Base-by-base conservation (phyloP, 805 yeast species). In the Isabelozyma heimii region DNA sequence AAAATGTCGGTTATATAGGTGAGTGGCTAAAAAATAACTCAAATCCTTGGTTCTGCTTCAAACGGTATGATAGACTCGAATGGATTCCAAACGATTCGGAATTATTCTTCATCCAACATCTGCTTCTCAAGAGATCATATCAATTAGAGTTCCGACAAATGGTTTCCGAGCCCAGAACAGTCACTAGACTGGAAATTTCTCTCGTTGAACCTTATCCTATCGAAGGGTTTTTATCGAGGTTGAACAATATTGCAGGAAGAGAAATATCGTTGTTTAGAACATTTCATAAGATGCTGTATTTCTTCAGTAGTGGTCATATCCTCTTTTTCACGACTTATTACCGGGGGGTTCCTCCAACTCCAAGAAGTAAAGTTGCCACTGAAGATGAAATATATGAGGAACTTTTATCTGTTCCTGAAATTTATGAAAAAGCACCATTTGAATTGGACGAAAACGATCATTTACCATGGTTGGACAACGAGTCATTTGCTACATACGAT, bases 181-280 rank as follows among this genome's bases (percentile, higher is more conserved):
- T 72, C 1, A 37, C 24, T 1, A 35, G 8, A 10, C 43, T 47
- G 10, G 47, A 42, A 5, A 15, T 14, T 1, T 8, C 33, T 2
- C 16, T 51, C 9, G 37, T 20, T 45, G 96, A 87, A 59, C 97
- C 97, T 0, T 46, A 68, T 0, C 84, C 96, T 0, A 64, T 90
- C 8, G 98, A 92, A 67, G 98, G 98, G 0, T 91, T 87, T 61
- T 63, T 91, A 16, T 69, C 80, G 2, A 75, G 84, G 44, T 61
- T 85, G 28, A 76, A 84, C 0, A 75, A 81, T 41, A 72, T 78
- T 49, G 60, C 64, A 5, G 89, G 89, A 0, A 60, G 56, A 53
- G 57, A 64, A 54, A 51, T 65, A 59, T 50, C 65, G 46, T 49
- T 73, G 8, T 59, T 74, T 5, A 70, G 74, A 30, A 65, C 77